Percentiles rank a stretch among this genome's conserved stretches.
phyloP scores from a whole-genome alignment of 2,329 filamentous ascomycete genomes.

The Arachnomyces sp. region DNA sequence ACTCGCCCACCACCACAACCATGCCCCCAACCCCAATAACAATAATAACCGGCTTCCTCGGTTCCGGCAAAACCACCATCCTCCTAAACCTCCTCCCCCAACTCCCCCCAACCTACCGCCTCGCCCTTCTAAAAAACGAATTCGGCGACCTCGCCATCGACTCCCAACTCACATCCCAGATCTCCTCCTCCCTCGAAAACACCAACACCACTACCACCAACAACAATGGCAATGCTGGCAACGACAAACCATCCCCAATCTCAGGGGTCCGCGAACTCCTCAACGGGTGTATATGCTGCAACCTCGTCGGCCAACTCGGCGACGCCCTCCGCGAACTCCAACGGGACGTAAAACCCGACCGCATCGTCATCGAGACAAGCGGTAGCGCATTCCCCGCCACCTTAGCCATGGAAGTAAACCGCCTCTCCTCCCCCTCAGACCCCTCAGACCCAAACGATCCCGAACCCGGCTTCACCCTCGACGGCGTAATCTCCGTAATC shows the following conservation, averaged over 20 bases:
- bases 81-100: slow-evolving; percentile 91
- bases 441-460: no score
- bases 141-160: slow-evolving; percentile 93
- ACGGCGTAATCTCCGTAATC: slow-evolving; percentile 82
- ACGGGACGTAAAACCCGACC: slow-evolving; percentile 55
- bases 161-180: slow-evolving; percentile 75
- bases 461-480: slow-evolving; percentile 59
- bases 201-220: no score
- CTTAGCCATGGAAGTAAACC: slow-evolving; percentile 81
- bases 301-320: slow-evolving; percentile 83
- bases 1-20: background rate
- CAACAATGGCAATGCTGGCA: no score
- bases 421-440: slow-evolving; percentile 51
- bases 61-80: slow-evolving; percentile 91
- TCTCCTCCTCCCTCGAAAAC: slow-evolving; percentile 39
- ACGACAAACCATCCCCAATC: slow-evolving; percentile 45
- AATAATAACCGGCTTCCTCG: slow-evolving; percentile 91
- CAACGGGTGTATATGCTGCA: slow-evolving; percentile 98
- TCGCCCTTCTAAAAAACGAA: slow-evolving; percentile 95
- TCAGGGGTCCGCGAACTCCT: slow-evolving; percentile 86
- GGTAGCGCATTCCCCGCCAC: slow-evolving; percentile 85
- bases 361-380: slow-evolving; percentile 89
- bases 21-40: slow-evolving; percentile 78
- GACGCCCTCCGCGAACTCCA: slow-evolving; percentile 70
- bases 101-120: slow-evolving; percentile 75